A percentile compares a stretch with the other conserved stretches of the same genome.
These are phyloP conservation scores for Coccomyxa sp. DNA, from an alignment of 139 green algal genomes.

Conservation along the genomic window DNA sequence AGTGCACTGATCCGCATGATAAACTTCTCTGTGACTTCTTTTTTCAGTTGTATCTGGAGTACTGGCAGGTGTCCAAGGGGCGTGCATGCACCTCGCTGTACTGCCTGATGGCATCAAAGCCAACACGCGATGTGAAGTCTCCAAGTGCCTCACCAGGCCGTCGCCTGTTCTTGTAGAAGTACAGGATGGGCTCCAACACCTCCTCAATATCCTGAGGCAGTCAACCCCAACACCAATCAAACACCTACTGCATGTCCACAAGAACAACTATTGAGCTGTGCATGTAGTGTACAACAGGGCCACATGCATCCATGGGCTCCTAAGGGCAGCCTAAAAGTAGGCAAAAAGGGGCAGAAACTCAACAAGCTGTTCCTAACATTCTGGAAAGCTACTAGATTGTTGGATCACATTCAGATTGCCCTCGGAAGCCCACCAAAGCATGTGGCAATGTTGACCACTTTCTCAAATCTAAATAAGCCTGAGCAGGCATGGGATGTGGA, in stretches of 20 bases:
- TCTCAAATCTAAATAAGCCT: neutral
- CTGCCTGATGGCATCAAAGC: slow-evolving; percentile 49
- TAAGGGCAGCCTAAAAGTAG: neutral
- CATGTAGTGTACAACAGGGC: neutral
- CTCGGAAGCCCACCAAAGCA: too few relatives aligned
- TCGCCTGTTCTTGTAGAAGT: slow-evolving; percentile 55
- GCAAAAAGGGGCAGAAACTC: neutral
- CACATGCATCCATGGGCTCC: too few relatives aligned
- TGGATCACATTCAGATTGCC: too few relatives aligned
- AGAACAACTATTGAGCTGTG: too few relatives aligned
- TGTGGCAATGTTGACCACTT: too few relatives aligned
- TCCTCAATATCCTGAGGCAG: slow-evolving; percentile 80
- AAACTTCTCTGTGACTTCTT: neutral
- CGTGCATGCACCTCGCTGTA: slow-evolving; percentile 24
- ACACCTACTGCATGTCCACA: neutral
- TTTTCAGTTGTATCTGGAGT: neutral
- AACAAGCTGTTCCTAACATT: neutral
- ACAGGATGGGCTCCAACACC: slow-evolving; percentile 89
- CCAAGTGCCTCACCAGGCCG: slow-evolving; percentile 76
- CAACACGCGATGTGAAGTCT: slow-evolving; percentile 78
- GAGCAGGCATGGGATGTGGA: neutral
- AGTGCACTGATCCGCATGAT: neutral
- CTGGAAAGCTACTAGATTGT: too few relatives aligned
- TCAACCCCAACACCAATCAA: too few relatives aligned
- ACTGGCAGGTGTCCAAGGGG: neutral